These are phyloP conservation scores for Leishmania gerbilli DNA, from an alignment of 208 protist species.

Conservation along the genomic window DNA sequence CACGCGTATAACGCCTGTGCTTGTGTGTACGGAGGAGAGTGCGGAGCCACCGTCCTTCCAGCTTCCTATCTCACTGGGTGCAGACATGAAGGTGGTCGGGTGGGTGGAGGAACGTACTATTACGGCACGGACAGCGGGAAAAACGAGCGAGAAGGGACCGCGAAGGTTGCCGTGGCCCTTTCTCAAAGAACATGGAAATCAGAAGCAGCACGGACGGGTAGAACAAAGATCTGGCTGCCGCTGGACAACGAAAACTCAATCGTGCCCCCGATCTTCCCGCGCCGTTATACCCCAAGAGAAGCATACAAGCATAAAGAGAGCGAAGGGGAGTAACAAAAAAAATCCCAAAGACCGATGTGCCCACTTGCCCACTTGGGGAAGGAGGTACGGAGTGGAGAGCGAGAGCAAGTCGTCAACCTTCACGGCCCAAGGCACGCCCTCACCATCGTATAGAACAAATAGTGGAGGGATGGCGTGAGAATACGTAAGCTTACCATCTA, in stretches of 20 bases:
- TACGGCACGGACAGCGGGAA: neutral
- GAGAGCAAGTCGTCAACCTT: neutral
- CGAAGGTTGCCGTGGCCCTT: neutral
- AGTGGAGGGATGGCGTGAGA: neutral
- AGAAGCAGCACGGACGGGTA: neutral
- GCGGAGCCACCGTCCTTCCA: neutral
- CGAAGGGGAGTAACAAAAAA: neutral
- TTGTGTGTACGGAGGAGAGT: neutral
- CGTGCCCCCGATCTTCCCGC: neutral
- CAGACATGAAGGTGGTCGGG: neutral
- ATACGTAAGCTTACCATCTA: neutral
- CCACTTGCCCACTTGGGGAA: neutral
- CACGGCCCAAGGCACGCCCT: neutral
- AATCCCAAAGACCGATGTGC: neutral
- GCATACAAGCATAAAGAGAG: neutral
- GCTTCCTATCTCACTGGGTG: neutral
- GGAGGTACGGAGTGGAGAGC: neutral
- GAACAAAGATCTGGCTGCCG: neutral
- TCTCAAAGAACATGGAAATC: neutral
- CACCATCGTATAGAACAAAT: slow-evolving; percentile 3
- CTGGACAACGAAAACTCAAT: neutral
- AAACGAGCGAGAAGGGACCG: neutral
- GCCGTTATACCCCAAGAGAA: neutral
- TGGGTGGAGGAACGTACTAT: neutral
- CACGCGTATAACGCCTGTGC: neutral